These are phyloP conservation scores for Onygenales sp. DNA, from an alignment of 2,329 filamentous ascomycete species.

Conservation along the genomic window DNA sequence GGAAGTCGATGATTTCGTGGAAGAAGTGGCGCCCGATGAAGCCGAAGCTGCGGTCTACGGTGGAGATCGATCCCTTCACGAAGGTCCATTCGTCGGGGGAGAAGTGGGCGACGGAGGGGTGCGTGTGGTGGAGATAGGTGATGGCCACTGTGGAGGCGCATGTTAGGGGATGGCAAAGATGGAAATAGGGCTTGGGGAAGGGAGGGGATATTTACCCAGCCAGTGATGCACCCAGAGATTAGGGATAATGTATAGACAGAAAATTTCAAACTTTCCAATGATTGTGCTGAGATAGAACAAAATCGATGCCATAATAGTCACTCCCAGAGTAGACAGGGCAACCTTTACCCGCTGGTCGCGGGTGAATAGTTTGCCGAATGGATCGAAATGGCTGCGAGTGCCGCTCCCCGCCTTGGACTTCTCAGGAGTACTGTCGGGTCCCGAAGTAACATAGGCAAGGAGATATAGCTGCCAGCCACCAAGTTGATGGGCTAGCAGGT, in stretches of 20 bases:
- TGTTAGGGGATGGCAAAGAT: not conserved
- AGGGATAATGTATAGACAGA: constrained; percentile 53
- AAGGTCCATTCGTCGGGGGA: constrained; percentile 52
- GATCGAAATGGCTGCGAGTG: constrained; percentile 48
- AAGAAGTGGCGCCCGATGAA: constrained; percentile 57
- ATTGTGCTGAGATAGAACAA: constrained; percentile 45
- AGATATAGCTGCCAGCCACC: constrained; percentile 58
- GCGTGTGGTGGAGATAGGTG: constrained; percentile 66
- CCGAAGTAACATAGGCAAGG: constrained; percentile 48
- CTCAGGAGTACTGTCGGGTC: constrained; percentile 36
- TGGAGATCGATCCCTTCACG: constrained; percentile 52
- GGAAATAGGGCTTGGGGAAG: not conserved
- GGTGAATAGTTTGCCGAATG: constrained; percentile 52
- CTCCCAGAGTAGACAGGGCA: constrained; percentile 50
- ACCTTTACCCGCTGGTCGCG: constrained; percentile 48
- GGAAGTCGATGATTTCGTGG: constrained; percentile 56
- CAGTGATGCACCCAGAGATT: constrained; percentile 65
- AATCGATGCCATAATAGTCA: constrained; percentile 41
- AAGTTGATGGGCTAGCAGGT: constrained; percentile 53
- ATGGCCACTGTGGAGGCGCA: constrained; percentile 48
- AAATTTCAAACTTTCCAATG: constrained; percentile 48
- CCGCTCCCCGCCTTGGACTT: constrained; percentile 9
- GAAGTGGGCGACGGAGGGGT: constrained; percentile 49
- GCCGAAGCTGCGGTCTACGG: constrained; percentile 56
- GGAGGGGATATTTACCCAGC: constrained; percentile 42